A percentile compares a stretch with the other conserved stretches of the same genome.
phyloP scores from a whole-genome alignment of 2,329 filamentous ascomycete genomes.

The Madurella fahalii region DNA sequence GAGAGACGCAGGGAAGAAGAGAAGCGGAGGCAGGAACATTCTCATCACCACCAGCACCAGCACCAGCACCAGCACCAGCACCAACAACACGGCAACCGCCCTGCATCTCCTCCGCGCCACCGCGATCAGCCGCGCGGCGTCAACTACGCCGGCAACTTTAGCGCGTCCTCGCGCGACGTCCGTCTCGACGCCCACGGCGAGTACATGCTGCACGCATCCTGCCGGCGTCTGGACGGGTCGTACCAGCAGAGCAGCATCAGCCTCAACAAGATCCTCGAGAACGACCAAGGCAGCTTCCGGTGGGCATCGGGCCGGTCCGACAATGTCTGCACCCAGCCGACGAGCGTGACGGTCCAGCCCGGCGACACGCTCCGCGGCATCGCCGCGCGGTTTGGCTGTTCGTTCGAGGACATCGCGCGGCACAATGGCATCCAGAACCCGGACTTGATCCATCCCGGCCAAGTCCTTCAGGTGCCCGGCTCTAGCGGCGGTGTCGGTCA shows the following conservation, averaged over 20 bases:
- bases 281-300: constrained; percentile 37
- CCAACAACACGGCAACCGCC: constrained; percentile 15
- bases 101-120: constrained; percentile 11
- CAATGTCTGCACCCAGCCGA: constrained; percentile 20
- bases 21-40: too few relatives aligned
- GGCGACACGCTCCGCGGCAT: constrained; percentile 41
- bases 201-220: constrained; percentile 34
- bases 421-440: constrained; percentile 39
- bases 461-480: constrained; percentile 35
- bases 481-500: constrained; percentile 18
- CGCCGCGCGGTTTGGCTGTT: constrained; percentile 30
- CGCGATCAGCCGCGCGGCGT: neutral
- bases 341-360: constrained; percentile 35
- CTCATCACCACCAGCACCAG: too few relatives aligned
- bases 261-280: constrained; percentile 35
- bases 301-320: constrained; percentile 28
- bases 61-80: too few relatives aligned
- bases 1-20: constrained; percentile 27
- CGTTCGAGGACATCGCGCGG: constrained; percentile 38
- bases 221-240: constrained; percentile 32
- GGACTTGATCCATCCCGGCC: constrained; percentile 41
- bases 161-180: constrained; percentile 34
- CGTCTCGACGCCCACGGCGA: constrained; percentile 32
- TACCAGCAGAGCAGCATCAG: constrained; percentile 34
- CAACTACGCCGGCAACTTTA: constrained; percentile 34